Conservation (phyloP, 768 basidiomycete species). For the Kwoniella sp. region DNA sequence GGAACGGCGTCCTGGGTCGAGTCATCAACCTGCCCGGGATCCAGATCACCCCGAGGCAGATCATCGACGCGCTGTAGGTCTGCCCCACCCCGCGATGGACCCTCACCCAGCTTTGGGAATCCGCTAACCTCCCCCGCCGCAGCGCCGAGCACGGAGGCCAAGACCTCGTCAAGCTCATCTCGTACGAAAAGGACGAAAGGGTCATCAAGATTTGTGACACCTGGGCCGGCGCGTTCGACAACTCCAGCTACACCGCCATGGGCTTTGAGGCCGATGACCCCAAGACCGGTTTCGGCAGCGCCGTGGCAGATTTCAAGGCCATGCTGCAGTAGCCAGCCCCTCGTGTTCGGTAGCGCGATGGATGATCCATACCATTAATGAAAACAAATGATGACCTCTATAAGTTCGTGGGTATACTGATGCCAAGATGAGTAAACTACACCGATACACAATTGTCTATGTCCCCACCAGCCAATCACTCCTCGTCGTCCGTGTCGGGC, state of each 20-base stretch:
- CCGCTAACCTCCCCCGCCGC: neutral
- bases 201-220: constrained; percentile 46
- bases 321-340: constrained; percentile 4
- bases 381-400: neutral
- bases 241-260: constrained; percentile 21
- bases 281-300: constrained; percentile 43
- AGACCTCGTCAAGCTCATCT: constrained; percentile 54
- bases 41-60: constrained; percentile 58
- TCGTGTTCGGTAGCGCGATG: neutral
- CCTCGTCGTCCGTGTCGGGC: constrained; percentile 45
- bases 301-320: constrained; percentile 47
- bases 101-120: neutral
- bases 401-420: neutral
- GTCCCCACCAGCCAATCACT: no score
- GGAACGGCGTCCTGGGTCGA: constrained; percentile 50
- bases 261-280: constrained; percentile 47
- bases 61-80: constrained; percentile 56
- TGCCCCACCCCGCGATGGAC: neutral
- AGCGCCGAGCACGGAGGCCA: constrained; percentile 54
- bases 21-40: constrained; percentile 62
- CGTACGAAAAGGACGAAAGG: constrained; percentile 37
- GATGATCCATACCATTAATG: no score
- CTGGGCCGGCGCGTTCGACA: constrained; percentile 49
- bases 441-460: neutral
- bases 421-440: neutral